Percentiles rank a stretch among this genome's conserved stretches.
Conservation (phyloP, 768 basidiomycete species). For the Plicaturopsis crispa region DNA sequence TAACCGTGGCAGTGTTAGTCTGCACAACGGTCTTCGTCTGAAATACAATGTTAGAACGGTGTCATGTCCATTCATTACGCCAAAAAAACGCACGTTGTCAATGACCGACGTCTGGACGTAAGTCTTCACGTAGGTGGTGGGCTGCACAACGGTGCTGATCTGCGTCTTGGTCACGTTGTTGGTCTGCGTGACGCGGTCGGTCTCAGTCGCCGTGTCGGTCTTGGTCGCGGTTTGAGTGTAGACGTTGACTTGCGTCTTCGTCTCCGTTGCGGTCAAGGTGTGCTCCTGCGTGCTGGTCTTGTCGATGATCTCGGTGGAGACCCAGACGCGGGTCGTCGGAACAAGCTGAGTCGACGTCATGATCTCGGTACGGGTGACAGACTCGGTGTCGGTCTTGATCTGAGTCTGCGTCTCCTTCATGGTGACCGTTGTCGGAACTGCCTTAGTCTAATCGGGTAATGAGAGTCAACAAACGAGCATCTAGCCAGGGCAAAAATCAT, state of each 20-base stretch:
- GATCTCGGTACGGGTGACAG: constrained; percentile 15
- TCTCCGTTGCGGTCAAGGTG: constrained; percentile 49
- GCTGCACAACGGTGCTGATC: constrained; percentile 42
- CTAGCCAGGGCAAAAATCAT: constrained; percentile 15
- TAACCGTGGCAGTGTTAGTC: constrained; percentile 27
- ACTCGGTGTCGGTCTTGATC: constrained; percentile 14
- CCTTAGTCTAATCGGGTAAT: constrained; percentile 14
- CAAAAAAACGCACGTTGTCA: constrained; percentile 36
- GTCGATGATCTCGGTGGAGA: constrained; percentile 60
- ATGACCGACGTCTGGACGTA: constrained; percentile 50
- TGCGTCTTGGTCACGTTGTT: constrained; percentile 50
- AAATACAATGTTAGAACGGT: not conserved
- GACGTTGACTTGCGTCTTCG: constrained; percentile 44
- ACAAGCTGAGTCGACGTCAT: constrained; percentile 43
- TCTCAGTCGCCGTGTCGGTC: constrained; percentile 34
- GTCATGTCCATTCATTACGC: constrained; percentile 2
- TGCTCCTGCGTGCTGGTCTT: constrained; percentile 29
- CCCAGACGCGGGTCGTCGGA: constrained; percentile 60
- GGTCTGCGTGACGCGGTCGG: constrained; percentile 46
- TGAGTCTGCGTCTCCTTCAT: constrained; percentile 33
- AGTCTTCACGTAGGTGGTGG: constrained; percentile 48
- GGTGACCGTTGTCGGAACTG: constrained; percentile 31
- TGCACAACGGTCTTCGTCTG: constrained; percentile 52
- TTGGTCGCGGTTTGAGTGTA: constrained; percentile 37
- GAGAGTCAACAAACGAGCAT: not conserved